Conservation (phyloP, 192 early-diverging fungal genomes). For the Phycomyces blakesleeanus region DNA sequence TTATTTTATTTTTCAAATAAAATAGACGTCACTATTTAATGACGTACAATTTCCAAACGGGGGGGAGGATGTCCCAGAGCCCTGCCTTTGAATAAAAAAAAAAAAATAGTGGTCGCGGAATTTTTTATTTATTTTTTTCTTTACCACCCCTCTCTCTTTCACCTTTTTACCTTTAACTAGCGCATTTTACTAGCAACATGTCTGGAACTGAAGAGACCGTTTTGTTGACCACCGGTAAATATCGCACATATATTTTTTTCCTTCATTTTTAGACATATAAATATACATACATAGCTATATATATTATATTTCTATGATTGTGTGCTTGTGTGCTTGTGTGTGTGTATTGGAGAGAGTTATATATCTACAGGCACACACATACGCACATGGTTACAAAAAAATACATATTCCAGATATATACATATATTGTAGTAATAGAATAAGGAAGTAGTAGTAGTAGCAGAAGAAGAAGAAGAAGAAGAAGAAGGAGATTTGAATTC, state of each 20-base stretch:
- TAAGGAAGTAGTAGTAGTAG: too few relatives aligned
- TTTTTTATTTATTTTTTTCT: conserved; percentile 1
- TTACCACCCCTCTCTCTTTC: neutral
- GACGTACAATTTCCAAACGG: neutral
- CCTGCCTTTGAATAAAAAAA: neutral
- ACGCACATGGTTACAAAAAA: too few relatives aligned
- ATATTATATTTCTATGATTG: too few relatives aligned
- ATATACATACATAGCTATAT: too few relatives aligned
- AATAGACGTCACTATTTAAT: neutral
- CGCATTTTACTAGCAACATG: conserved; percentile 20
- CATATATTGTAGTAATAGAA: too few relatives aligned
- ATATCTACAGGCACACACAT: too few relatives aligned
- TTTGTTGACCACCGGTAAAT: conserved; percentile 31
- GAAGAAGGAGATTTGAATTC: neutral
- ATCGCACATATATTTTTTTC: too few relatives aligned
- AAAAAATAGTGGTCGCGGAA: neutral
- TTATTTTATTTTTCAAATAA: neutral
- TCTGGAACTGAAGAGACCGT: conserved; percentile 25
- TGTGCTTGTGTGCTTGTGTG: too few relatives aligned
- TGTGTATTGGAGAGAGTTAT: too few relatives aligned
- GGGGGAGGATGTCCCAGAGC: too few relatives aligned
- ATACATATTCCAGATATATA: too few relatives aligned
- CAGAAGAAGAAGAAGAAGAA: neutral
- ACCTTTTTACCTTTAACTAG: conserved; percentile 19
- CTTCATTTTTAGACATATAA: too few relatives aligned